Evolutionary conservation across 2,329 filamentous ascomycete genomes (phyloP).

Genomic region (Coniella vitis): DNA sequence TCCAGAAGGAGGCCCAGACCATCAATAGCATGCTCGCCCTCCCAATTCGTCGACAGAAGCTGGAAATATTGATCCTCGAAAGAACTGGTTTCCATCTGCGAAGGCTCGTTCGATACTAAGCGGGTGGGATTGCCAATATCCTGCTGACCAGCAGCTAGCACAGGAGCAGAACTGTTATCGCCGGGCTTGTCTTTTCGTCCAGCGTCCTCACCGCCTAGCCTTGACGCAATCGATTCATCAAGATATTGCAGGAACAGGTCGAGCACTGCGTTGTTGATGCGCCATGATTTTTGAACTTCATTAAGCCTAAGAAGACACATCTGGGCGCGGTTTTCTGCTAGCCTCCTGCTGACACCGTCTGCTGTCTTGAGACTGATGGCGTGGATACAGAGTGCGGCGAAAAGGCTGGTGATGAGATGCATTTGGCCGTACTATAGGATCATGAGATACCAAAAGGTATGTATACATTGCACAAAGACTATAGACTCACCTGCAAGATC

Average conservation of each 20-base stretch:
- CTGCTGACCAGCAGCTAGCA: constrained; percentile 1
- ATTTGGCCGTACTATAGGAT: constrained; percentile 31
- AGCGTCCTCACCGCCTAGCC: constrained; percentile 21
- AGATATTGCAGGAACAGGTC: constrained; percentile 32
- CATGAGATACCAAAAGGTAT: constrained; percentile 20
- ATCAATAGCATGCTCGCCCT: constrained; percentile 29
- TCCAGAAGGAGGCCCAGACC: constrained; percentile 29
- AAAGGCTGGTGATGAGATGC: constrained; percentile 32
- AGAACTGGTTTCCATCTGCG: constrained; percentile 18
- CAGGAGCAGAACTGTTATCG: background rate
- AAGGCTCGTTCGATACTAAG: background rate
- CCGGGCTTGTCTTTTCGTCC: constrained; percentile 1
- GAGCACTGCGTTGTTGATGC: constrained; percentile 32
- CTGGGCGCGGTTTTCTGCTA: constrained; percentile 31
- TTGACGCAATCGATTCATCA: constrained; percentile 30
- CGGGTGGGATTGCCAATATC: constrained; percentile 6
- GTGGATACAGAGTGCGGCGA: constrained; percentile 32
- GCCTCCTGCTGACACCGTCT: constrained; percentile 26
- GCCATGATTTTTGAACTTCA: constrained; percentile 34
- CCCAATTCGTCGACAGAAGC: constrained; percentile 27
- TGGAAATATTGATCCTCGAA: constrained; percentile 31
- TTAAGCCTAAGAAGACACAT: constrained; percentile 31
- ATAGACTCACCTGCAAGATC: constrained; percentile 7
- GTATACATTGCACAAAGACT: background rate
- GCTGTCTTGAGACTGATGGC: constrained; percentile 29